Evolutionary conservation across 192 early-diverging fungal species (phyloP).

Genomic region (Coemansia erecta): DNA sequence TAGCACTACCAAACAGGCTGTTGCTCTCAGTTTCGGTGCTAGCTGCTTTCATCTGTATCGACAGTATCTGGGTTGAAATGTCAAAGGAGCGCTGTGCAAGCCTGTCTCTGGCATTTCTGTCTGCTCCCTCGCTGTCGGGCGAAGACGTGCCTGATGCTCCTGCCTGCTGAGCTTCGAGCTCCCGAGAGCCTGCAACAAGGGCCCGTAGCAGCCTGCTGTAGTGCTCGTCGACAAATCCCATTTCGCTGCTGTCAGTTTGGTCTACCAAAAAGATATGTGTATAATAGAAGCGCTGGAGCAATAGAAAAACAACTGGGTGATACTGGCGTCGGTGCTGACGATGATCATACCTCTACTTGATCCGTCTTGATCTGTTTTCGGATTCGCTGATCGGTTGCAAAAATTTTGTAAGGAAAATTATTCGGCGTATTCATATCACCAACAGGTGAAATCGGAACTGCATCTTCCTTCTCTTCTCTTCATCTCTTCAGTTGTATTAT

Average conservation of each 20-base stretch:
- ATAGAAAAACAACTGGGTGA: background rate
- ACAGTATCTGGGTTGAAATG: slow-evolving; percentile 28
- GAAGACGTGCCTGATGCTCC: background rate
- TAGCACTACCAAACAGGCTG: too few species aligned
- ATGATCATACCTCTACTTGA: background rate
- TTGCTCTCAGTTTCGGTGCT: too few species aligned
- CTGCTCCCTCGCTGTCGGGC: background rate
- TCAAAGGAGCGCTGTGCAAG: slow-evolving; percentile 34
- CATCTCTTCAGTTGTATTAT: slow-evolving; percentile 6
- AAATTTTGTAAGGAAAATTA: background rate
- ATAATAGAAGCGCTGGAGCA: background rate
- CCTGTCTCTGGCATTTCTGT: background rate
- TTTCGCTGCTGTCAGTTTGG: slow-evolving; percentile 3
- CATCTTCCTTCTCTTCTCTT: slow-evolving; percentile 1
- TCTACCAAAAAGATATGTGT: background rate
- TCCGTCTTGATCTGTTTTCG: background rate
- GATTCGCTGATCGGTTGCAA: background rate
- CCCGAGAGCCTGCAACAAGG: slow-evolving; percentile 8
- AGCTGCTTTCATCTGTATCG: background rate
- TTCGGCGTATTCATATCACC: too few species aligned
- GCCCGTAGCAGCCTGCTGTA: slow-evolving; percentile 33
- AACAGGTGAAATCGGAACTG: too few species aligned
- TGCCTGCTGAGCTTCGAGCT: background rate
- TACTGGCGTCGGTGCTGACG: background rate
- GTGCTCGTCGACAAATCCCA: slow-evolving; percentile 53